A percentile compares a stretch with the other conserved stretches of the same genome.
Conservation (phyloP, 2,329 filamentous ascomycete genomes). For the Xylariaceae sp. region DNA sequence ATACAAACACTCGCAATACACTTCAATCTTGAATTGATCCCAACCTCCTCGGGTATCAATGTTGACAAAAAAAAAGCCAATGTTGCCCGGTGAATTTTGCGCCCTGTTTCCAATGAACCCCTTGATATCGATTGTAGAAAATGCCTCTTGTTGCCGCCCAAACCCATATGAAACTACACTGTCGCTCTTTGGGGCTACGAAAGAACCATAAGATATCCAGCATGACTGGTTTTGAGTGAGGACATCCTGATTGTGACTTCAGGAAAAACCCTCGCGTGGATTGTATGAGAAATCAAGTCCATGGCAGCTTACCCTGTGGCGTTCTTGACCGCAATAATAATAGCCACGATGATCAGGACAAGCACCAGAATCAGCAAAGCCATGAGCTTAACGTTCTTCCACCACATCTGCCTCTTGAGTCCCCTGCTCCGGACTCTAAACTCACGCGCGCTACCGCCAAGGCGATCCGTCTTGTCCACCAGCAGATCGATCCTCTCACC, state of each 20-base stretch:
- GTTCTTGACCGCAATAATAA: conserved; percentile 51
- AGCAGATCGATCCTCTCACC: conserved; percentile 91
- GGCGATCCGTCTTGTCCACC: conserved; percentile 91
- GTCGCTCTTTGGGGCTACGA: too few relatives aligned
- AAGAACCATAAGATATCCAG: too few relatives aligned
- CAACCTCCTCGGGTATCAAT: conserved; percentile 13
- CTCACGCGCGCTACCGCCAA: conserved; percentile 84
- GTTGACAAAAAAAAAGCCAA: conserved; percentile 11
- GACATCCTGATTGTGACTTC: too few relatives aligned
- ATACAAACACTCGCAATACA: conserved; percentile 17
- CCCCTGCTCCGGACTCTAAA: conserved; percentile 85
- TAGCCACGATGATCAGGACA: conserved; percentile 50
- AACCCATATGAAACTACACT: too few relatives aligned
- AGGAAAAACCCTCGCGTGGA: too few relatives aligned
- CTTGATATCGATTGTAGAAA: too few relatives aligned
- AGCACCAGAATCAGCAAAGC: conserved; percentile 69
- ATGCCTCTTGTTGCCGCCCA: too few relatives aligned
- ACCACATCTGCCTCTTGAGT: conserved; percentile 94
- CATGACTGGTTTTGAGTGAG: neutral
- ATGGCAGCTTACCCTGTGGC: conserved; percentile 11
- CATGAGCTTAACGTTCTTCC: conserved; percentile 98
- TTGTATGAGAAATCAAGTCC: too few relatives aligned
- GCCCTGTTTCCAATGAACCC: neutral
- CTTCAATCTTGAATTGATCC: conserved; percentile 7
- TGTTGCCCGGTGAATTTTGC: conserved; percentile 6